Percentiles rank a stretch among this genome's conserved stretches.
Evolutionary conservation across 345 rosid species (phyloP).

Genomic region (Odontarrhena argentea): DNA sequence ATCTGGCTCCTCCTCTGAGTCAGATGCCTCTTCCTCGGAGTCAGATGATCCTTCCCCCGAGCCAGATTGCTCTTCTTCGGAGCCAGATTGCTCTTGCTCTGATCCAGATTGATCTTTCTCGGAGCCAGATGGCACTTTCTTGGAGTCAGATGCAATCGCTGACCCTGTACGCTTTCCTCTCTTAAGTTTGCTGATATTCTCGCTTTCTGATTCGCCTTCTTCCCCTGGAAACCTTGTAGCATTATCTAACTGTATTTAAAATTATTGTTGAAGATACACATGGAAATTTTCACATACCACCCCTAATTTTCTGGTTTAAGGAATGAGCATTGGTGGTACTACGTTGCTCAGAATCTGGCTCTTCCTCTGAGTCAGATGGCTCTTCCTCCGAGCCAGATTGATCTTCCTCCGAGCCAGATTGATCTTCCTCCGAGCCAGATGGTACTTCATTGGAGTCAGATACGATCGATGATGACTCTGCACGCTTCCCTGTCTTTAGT

Average conservation of each 20-base stretch:
- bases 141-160: background rate
- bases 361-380: conserved; percentile 22
- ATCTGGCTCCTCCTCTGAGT: conserved; percentile 14
- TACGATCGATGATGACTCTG: no score
- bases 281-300: conserved; percentile 25
- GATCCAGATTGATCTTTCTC: conserved; percentile 14
- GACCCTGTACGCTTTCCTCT: conserved; percentile 17
- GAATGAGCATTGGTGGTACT: conserved; percentile 26
- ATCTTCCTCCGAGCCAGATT: background rate
- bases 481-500: no score
- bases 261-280: background rate
- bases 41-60: background rate
- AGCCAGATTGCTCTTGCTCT: background rate
- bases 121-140: conserved; percentile 18
- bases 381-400: conserved; percentile 25
- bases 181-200: conserved; percentile 13
- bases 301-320: conserved; percentile 28
- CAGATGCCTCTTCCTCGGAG: background rate
- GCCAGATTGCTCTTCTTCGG: background rate
- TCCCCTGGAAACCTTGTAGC: conserved; percentile 27
- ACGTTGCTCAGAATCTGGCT: conserved; percentile 35
- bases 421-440: background rate
- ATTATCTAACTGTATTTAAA: background rate
- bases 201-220: conserved; percentile 35
- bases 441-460: background rate